Percentiles rank a stretch among this genome's conserved stretches.
These are phyloP conservation scores for Fragosphaeria purpurea DNA, from an alignment of 2,329 filamentous ascomycete genomes.

Conservation along the genomic window DNA sequence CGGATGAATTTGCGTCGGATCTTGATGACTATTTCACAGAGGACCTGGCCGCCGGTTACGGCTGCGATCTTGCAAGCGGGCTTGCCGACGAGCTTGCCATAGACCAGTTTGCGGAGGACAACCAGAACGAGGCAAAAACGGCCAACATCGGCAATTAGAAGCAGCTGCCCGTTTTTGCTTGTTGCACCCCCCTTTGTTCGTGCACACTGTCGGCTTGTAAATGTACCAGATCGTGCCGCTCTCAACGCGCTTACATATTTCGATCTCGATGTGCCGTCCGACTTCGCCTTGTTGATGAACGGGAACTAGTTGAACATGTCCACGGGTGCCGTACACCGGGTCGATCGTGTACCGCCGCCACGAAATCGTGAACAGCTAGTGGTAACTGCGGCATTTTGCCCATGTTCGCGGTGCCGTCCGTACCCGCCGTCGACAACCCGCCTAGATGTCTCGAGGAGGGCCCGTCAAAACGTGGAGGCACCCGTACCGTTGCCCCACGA, in stretches of 20 bases:
- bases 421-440: conserved; percentile 5
- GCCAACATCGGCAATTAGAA: no score
- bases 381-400: conserved; percentile 10
- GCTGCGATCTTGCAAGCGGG: no score
- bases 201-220: conserved; percentile 16
- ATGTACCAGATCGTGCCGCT: conserved; percentile 16
- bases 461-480: conserved; percentile 7
- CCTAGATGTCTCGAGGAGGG: conserved; percentile 11
- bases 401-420: conserved; percentile 4
- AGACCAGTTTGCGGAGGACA: no score
- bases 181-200: conserved; percentile 9
- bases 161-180: no score
- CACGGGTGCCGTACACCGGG: conserved; percentile 11
- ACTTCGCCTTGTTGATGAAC: conserved; percentile 16
- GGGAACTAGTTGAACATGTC: conserved; percentile 15
- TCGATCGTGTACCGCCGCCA: conserved; percentile 13
- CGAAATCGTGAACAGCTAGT: conserved; percentile 7
- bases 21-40: no score
- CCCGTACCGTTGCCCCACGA: conserved; percentile 7
- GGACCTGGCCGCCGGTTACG: no score
- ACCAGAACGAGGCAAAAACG: no score
- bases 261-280: conserved; percentile 13
- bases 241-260: conserved; percentile 14
- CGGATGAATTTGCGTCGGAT: no score
- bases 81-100: no score